Evolutionary conservation across 192 early-diverging fungal species (phyloP).

Genomic region (Phycomyces blakesleeanus): DNA sequence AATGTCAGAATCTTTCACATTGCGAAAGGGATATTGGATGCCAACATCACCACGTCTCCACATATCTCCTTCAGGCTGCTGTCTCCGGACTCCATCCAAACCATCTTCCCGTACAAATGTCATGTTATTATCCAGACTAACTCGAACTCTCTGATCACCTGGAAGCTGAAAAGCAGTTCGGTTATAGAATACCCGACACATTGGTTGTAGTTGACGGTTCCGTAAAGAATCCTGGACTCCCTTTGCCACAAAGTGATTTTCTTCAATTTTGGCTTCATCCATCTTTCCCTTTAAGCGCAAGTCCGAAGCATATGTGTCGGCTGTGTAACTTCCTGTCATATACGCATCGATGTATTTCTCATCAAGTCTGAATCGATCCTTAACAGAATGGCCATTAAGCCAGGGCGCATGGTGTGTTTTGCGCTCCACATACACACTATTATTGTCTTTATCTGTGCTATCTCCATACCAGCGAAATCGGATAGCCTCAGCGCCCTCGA

Average conservation of each 20-base stretch:
- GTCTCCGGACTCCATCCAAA: constrained; percentile 6
- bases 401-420: constrained; percentile 42
- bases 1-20: constrained; percentile 39
- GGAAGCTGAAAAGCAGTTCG: constrained; percentile 49
- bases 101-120: constrained; percentile 41
- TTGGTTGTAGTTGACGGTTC: constrained; percentile 64
- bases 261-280: constrained; percentile 50
- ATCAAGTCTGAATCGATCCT: constrained; percentile 90
- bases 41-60: constrained; percentile 84
- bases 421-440: constrained; percentile 31
- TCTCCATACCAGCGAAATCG: constrained; percentile 93
- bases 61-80: neutral
- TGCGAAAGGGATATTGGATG: constrained; percentile 44
- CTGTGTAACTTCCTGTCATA: constrained; percentile 67
- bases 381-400: constrained; percentile 48
- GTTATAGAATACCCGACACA: constrained; percentile 48
- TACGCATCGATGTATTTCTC: constrained; percentile 86
- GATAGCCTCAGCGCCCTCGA: constrained; percentile 85
- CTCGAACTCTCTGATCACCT: constrained; percentile 42
- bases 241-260: constrained; percentile 59
- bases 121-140: constrained; percentile 45
- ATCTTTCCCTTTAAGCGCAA: constrained; percentile 60
- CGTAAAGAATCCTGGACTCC: constrained; percentile 69
- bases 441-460: neutral
- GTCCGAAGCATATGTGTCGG: constrained; percentile 63